Percentiles rank a stretch among this genome's conserved stretches.
These are phyloP conservation scores for Starmerella khaoyaiensis DNA, from an alignment of 805 yeast species.

Conservation along the genomic window DNA sequence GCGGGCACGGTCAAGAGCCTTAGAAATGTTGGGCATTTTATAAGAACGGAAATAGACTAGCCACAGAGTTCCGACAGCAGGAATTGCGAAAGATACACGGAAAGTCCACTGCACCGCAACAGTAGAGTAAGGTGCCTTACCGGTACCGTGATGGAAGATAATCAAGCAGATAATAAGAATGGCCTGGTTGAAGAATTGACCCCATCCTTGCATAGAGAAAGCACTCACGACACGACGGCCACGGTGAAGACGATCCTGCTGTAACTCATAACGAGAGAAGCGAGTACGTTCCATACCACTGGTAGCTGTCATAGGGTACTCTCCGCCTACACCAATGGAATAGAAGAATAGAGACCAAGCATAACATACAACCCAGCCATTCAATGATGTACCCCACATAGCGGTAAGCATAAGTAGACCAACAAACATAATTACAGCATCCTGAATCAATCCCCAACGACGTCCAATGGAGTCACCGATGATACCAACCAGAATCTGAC, in stretches of 20 bases:
- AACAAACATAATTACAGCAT: conserved; percentile 43
- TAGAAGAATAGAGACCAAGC: conserved; percentile 38
- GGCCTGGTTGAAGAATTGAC: conserved; percentile 27
- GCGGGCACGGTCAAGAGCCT: conserved; percentile 21
- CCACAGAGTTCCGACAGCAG: conserved; percentile 31
- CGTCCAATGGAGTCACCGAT: conserved; percentile 48
- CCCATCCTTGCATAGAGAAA: conserved; percentile 28
- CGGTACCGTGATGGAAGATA: conserved; percentile 26
- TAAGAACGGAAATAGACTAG: conserved; percentile 29
- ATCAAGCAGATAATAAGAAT: conserved; percentile 22
- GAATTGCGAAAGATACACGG: conserved; percentile 30
- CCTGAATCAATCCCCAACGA: conserved; percentile 46
- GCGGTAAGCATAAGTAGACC: conserved; percentile 50
- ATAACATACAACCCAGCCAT: conserved; percentile 43
- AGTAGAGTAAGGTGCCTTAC: conserved; percentile 23
- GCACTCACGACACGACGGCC: conserved; percentile 30
- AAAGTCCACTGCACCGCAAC: conserved; percentile 31
- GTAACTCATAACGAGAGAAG: conserved; percentile 21
- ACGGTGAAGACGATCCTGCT: conserved; percentile 30
- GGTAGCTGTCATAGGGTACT: conserved; percentile 52
- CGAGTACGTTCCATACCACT: conserved; percentile 49
- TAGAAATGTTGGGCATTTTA: conserved; percentile 29
- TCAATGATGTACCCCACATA: conserved; percentile 42
- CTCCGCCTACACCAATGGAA: conserved; percentile 49
- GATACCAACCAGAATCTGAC: conserved; percentile 47